Base-by-base conservation (phyloP, 208 protist genomes). In the Leishmania braziliensis region DNA sequence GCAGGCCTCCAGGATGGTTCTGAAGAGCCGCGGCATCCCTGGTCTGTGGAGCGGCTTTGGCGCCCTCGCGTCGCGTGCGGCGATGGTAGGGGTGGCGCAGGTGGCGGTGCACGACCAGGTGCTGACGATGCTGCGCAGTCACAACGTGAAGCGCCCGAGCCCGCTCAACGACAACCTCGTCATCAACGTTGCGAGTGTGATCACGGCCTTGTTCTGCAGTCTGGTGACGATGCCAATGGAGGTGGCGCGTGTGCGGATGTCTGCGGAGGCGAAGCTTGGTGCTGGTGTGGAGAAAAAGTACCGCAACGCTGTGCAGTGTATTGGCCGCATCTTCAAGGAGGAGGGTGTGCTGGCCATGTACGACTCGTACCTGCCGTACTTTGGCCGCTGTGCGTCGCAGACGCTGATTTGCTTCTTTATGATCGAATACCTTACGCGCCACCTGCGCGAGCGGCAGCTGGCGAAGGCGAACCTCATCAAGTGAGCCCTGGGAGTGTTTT, bases 31-130 rank as follows among this genome's bases (percentile, higher is more conserved):
- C 66, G 96, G 96, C 46, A 69, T 95, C 43, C 63, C 50, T 18
- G 95, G 92, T 9, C 94, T 96, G 84, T 98, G 96, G 96, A 87
- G 93, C 51, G 96, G 96, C 39, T 79, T 95, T 63, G 91, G 92
- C 48, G 91, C 95, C 1, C 90, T 97, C 39, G 84, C 82, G 60
- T 92, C 93, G 29, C 93, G 96, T 80, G 95, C 95, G 16, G 90
- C 92, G 14, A 86, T 98, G 33, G 96, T 98, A 1, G 96, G 95
- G 48, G 87, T 96, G 9, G 91, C 89, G 77, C 96, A 98, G 89
- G 96, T 98, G 43, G 95, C 92, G 46, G 95, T 97, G 75, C 96
- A 98, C 83, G 96, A 98, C 79, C 96, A 98, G 85, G 90, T 95
- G 81, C 83, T 97, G 71, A 95, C 92, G 20, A 90, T 81, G 72